Base-by-base conservation (phyloP, 2,329 filamentous ascomycete genomes). In the Colletotrichum destructivum region DNA sequence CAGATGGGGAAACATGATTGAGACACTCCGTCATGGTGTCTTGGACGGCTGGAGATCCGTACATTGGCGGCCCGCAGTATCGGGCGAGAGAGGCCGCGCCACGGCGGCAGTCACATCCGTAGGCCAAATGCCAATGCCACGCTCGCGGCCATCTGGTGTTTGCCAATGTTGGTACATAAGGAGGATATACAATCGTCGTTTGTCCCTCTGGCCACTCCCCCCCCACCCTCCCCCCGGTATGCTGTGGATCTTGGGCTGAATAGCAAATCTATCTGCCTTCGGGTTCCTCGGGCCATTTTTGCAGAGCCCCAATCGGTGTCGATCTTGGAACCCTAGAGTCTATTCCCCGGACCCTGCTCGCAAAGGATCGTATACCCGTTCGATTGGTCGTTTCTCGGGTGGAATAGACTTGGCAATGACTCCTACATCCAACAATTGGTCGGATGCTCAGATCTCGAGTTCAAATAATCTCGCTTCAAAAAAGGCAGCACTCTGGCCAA, bases 31-130 rank as follows among this genome's bases (percentile, higher is more conserved):
- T 42, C 35, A 40, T 52, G 31, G 15, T 52, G 47, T 62, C 47
- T 42, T 52, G 46, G 35, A 42, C 7, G 31, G 3, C 18, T 52
- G 31, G 42, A 26, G 35, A 42, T 18, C 35, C 59, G 8, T 11
- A 21, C n/a, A 42, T 31, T 62, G 60, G 47, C 46, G 47, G n/a
- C 46, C 60, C 31, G 35, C 47, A 42, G 12, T 8, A 52, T 52
- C 60, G 59, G 46, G 26, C 31, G 46, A 40, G 42, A 60, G 46
- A 16, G 31, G 44, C 57, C 13, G 42, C 12, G 15, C 44, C 57
- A 46, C 26, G 40, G 9, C 42, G 13, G 42, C 42, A 42, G 57
- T n/a, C 12, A 16, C 23, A 60, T 47, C 42, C 23, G 40, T 40
- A 47, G 31, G 31, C 31, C 6, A 7, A 31, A 18, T 18, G 46